Evolutionary conservation across 2,329 filamentous ascomycete genomes (phyloP), one percentile per base, ranked within the genome.

Genomic region (Pseudocercospora fuligena): DNA sequence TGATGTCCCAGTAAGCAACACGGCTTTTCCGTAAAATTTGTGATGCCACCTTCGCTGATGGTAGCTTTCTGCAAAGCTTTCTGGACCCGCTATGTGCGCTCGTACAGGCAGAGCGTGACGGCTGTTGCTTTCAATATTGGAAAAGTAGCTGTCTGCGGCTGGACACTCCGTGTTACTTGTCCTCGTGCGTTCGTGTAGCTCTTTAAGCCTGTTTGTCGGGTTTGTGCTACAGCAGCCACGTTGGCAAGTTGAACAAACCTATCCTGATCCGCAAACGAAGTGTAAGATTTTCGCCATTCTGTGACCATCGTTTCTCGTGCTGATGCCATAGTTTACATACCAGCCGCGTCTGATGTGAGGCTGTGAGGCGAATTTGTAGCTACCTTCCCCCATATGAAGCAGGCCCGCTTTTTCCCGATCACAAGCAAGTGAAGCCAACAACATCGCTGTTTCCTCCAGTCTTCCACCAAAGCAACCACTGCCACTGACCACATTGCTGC

Each of bases 401-500:
- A 14, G 27, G 25, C 19, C 56, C 56, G 56, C 56, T 19, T 58
- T 23, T 25, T 7, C 14, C 27, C 51, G 51, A 56, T 4, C 51
- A 31, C 56, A 40, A 43, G 56, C 27, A 58, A 58, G 56, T 58
- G 56, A 58, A 58, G 56, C 56, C 56, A 36, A 43, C 31, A 21
- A 27, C 51, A 16, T 21, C 25, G 51, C 51, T 11, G 11, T 12
- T 58, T 33, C 29, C 12, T 40, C 54, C 19, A 8, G 14, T 21
- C 16, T 40, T 25, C 29, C 31, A 25, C 54, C 11, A n/a, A 9
- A 40, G 16, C n/a, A 1, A 23, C 54, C 27, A 40, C 36, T 40
- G 36, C 36, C 36, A 40, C 36, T 16, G 3, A 40, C 36, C 36
- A 40, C 6, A 40, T n/a, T 40, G 36, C 36, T 40, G 36, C 36